These are phyloP conservation scores for Colletotrichum higginsianum DNA, from an alignment of 2,329 filamentous ascomycete genomes.

Conservation along the genomic window DNA sequence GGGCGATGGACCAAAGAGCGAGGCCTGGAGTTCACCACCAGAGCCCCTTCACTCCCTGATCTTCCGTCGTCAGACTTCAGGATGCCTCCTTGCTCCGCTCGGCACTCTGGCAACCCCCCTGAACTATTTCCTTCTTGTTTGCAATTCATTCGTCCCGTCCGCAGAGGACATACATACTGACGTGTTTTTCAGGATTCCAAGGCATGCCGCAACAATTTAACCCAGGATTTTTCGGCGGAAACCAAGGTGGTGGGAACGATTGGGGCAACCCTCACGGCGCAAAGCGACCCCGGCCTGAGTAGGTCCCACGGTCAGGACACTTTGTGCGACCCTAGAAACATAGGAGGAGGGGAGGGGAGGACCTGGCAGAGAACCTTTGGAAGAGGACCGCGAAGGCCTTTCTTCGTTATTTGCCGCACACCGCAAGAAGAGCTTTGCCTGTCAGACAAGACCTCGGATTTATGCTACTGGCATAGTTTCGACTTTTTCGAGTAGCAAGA, in stretches of 20 bases:
- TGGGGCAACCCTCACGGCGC: constrained; percentile 87
- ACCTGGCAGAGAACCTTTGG: background rate
- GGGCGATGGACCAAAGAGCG: constrained; percentile 23
- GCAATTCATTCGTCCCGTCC: background rate
- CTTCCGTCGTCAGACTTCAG: background rate
- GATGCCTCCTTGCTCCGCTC: constrained; percentile 3
- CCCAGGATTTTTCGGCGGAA: constrained; percentile 77
- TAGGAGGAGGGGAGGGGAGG: too few species aligned
- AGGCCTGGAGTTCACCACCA: constrained; percentile 9
- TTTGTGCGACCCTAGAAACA: background rate
- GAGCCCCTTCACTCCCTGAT: background rate
- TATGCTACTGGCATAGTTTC: background rate
- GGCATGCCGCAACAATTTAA: constrained; percentile 80
- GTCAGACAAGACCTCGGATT: background rate
- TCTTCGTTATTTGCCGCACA: background rate
- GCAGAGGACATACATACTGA: constrained; percentile 43
- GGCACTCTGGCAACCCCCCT: background rate
- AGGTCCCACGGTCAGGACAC: constrained; percentile 44
- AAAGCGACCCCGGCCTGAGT: constrained; percentile 84
- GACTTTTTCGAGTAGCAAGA: too few species aligned
- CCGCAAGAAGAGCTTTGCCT: background rate
- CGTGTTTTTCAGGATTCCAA: constrained; percentile 69
- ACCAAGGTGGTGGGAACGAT: constrained; percentile 67
- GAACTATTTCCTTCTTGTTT: constrained; percentile 14
- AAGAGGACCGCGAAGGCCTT: background rate